phyloP scores from a whole-genome alignment of 441 rosid genomes.

The Erysimum pusillum region DNA sequence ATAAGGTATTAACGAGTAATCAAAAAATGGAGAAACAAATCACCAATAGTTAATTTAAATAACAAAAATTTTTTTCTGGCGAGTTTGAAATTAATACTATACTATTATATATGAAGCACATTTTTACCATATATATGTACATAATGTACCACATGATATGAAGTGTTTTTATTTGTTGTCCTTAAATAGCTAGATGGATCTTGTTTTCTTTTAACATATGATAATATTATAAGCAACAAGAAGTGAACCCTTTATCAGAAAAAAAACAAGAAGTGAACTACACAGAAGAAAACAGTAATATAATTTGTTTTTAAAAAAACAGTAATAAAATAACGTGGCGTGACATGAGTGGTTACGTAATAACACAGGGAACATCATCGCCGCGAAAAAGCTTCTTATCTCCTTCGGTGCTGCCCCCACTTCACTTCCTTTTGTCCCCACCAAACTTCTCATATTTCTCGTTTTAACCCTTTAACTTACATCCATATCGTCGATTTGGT shows the following conservation, averaged over 20 bases:
- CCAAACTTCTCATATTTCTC: constrained; percentile 22
- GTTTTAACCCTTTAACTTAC: no score
- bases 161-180: not conserved
- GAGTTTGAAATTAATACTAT: not conserved
- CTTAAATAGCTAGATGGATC: not conserved
- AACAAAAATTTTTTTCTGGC: not conserved
- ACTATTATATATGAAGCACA: no score
- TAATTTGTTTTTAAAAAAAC: not conserved
- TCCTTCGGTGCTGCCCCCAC: constrained; percentile 48
- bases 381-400: constrained; percentile 40
- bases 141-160: not conserved
- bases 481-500: not conserved
- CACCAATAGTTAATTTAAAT: not conserved
- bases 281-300: constrained; percentile 6
- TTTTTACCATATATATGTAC: not conserved
- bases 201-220: not conserved
- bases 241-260: not conserved
- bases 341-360: constrained; percentile 52
- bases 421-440: constrained; percentile 32
- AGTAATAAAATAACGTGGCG: constrained; percentile 47
- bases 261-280: not conserved
- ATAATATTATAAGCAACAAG: not conserved
- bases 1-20: no score
- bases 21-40: not conserved
- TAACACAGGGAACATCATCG: constrained; percentile 50